Percentiles rank a stretch among this genome's conserved stretches.
These are phyloP conservation scores for Elaeis oleifera DNA, from an alignment of 202 grass and related monocot species.

Conservation along the genomic window DNA sequence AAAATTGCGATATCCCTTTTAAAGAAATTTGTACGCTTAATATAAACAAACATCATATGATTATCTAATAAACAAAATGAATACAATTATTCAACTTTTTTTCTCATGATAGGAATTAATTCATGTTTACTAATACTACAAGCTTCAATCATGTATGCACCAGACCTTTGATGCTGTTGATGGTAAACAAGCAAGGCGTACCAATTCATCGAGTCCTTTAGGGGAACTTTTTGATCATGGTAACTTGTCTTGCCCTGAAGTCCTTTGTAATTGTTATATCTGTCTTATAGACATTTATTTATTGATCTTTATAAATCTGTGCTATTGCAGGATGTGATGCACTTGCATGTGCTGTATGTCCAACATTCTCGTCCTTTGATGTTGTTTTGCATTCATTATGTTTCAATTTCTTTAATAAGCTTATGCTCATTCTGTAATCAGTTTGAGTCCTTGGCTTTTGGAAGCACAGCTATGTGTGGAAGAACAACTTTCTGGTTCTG, in stretches of 20 bases:
- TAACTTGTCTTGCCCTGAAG: conserved; percentile 13
- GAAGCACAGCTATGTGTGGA: conserved; percentile 92
- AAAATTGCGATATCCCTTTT: background rate
- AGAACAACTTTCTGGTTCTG: conserved; percentile 72
- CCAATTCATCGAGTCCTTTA: conserved; percentile 95
- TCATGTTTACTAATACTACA: conserved; percentile 8
- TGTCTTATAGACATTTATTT: conserved; percentile 13
- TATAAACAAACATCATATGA: background rate
- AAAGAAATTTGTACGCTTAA: background rate
- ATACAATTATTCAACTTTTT: too few relatives aligned
- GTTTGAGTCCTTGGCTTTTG: conserved; percentile 97
- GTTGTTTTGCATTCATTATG: conserved; percentile 9
- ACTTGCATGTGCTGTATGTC: conserved; percentile 94
- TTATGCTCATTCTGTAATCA: conserved; percentile 34
- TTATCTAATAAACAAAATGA: too few relatives aligned
- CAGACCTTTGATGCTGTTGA: conserved; percentile 99
- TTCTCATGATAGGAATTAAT: too few relatives aligned
- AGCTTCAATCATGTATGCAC: conserved; percentile 26
- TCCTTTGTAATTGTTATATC: conserved; percentile 1
- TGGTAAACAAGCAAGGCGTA: conserved; percentile 99
- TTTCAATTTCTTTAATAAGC: conserved; percentile 19
- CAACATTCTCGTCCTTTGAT: conserved; percentile 21
- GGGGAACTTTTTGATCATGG: conserved; percentile 99
- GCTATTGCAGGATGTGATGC: conserved; percentile 87
- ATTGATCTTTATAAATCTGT: conserved; percentile 19